phyloP scores from a whole-genome alignment of 345 rosid genomes.

The rapeseed (Brassica napus) region DNA sequence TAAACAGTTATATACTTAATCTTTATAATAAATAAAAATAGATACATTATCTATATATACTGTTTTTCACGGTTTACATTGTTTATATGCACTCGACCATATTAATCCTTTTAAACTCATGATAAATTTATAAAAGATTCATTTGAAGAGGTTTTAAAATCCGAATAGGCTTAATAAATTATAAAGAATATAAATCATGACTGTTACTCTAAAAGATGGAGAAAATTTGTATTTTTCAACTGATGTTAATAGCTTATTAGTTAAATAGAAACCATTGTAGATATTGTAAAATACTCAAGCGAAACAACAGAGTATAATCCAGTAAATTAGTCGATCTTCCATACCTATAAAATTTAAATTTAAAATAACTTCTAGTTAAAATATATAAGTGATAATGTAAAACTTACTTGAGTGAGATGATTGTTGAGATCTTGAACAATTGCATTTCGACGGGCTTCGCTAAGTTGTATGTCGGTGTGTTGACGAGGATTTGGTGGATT shows the following conservation, averaged over 20 bases:
- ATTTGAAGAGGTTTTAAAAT: background rate
- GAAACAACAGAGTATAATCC: background rate
- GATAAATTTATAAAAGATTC: background rate
- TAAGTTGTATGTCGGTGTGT: constrained; percentile 8
- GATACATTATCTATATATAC: background rate
- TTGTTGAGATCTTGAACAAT: constrained; percentile 51
- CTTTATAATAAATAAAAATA: background rate
- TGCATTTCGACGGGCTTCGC: constrained; percentile 48
- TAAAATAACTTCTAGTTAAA: background rate
- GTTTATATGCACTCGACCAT: background rate
- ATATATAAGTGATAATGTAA: background rate
- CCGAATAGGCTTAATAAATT: background rate
- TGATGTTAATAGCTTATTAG: background rate
- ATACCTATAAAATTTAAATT: background rate
- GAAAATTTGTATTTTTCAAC: background rate
- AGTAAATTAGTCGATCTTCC: background rate
- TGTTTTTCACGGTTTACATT: background rate
- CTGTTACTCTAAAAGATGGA: background rate
- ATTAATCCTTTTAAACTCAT: background rate
- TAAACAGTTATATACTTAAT: background rate
- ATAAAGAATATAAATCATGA: background rate
- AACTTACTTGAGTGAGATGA: constrained; percentile 44
- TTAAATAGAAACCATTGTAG: background rate
- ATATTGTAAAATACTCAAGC: background rate
- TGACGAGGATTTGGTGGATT: constrained; percentile 4